These are phyloP conservation scores for Globisporangium emineosum DNA, from an alignment of 352 stramenopile genomes.

Conservation along the genomic window DNA sequence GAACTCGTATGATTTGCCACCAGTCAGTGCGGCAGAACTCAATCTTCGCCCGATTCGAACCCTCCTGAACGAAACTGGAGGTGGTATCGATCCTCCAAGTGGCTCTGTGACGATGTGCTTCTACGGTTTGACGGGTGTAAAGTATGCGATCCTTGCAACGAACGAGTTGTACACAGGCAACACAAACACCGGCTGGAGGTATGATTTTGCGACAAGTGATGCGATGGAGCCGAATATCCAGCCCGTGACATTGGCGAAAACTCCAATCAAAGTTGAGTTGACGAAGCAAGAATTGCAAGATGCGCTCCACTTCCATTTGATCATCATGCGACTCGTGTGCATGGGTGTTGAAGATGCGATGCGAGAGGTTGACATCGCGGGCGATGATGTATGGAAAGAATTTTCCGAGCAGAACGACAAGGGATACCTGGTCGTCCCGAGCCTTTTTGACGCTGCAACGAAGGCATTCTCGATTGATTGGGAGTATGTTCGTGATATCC, in stretches of 20 bases:
- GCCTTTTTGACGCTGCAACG: slow-evolving; percentile 11
- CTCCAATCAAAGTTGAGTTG: slow-evolving; percentile 35
- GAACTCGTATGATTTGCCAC: slow-evolving; percentile 81
- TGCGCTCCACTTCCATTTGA: slow-evolving; percentile 71
- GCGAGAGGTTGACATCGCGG: slow-evolving; percentile 59
- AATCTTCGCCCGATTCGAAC: slow-evolving; percentile 66
- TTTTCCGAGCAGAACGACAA: slow-evolving; percentile 89
- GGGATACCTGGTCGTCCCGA: slow-evolving; percentile 78
- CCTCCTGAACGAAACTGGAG: slow-evolving; percentile 21
- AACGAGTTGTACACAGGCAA: slow-evolving; percentile 81
- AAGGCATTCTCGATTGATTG: slow-evolving; percentile 44
- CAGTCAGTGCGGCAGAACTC: slow-evolving; percentile 70
- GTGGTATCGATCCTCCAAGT: not conserved
- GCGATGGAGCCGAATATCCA: slow-evolving; percentile 65
- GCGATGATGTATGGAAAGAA: slow-evolving; percentile 66
- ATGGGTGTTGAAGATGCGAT: slow-evolving; percentile 73
- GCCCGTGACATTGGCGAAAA: slow-evolving; percentile 60
- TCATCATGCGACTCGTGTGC: slow-evolving; percentile 75
- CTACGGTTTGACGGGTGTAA: slow-evolving; percentile 66
- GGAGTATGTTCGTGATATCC: slow-evolving; percentile 60
- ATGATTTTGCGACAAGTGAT: slow-evolving; percentile 76
- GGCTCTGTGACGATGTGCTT: slow-evolving; percentile 70
- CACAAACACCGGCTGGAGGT: slow-evolving; percentile 76
- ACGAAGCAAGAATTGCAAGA: slow-evolving; percentile 55
- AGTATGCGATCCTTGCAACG: slow-evolving; percentile 70